Conservation (phyloP, 2,329 filamentous ascomycete genomes). For the Pseudogymnoascus sp. region DNA sequence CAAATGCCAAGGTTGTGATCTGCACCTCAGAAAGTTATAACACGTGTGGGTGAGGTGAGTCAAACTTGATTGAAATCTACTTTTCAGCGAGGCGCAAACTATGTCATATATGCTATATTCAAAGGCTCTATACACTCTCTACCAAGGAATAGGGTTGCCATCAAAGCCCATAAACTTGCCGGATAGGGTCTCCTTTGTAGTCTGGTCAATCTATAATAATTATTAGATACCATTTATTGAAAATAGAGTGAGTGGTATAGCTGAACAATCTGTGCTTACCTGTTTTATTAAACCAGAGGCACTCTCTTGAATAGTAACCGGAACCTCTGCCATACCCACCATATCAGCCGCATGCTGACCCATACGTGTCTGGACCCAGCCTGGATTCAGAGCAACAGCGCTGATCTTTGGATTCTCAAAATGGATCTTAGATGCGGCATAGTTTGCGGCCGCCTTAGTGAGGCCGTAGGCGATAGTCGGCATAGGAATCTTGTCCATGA, state of each 20-base stretch:
- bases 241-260: neutral
- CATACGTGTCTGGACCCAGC: slow-evolving; percentile 37
- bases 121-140: neutral
- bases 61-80: no score
- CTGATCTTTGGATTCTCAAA: slow-evolving; percentile 32
- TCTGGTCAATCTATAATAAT: slow-evolving; percentile 30
- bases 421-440: slow-evolving; percentile 31
- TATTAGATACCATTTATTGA: neutral
- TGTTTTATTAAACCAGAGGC: slow-evolving; percentile 28
- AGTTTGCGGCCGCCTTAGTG: slow-evolving; percentile 35
- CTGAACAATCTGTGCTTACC: slow-evolving; percentile 16
- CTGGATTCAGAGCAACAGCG: slow-evolving; percentile 27
- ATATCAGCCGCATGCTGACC: slow-evolving; percentile 31
- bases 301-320: slow-evolving; percentile 31
- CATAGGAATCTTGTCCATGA: slow-evolving; percentile 14
- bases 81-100: no score
- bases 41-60: no score
- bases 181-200: slow-evolving; percentile 25
- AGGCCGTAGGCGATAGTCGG: slow-evolving; percentile 35
- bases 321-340: slow-evolving; percentile 29
- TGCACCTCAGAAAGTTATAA: no score
- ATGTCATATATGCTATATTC: no score
- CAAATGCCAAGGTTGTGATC: no score
- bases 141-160: slow-evolving; percentile 18
- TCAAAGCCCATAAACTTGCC: slow-evolving; percentile 21